Conservation (phyloP, 768 basidiomycete species). For the Amanita rimosa region DNA sequence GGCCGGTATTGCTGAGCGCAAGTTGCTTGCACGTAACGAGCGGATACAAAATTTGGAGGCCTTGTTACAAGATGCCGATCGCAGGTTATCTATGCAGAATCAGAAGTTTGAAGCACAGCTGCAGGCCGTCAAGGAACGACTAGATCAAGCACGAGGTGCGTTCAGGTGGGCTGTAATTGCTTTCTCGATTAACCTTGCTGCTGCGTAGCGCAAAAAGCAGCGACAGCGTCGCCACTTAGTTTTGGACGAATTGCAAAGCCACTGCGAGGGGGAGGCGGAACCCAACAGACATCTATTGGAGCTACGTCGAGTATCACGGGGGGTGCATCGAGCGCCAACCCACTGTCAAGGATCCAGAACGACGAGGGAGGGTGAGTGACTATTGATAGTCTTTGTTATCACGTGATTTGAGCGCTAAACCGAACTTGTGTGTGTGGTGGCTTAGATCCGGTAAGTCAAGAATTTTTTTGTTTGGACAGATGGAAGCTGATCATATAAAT, state of each 20-base stretch:
- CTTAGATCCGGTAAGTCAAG: constrained; percentile 27
- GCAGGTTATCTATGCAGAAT: constrained; percentile 84
- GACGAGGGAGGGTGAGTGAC: constrained; percentile 62
- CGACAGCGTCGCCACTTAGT: constrained; percentile 57
- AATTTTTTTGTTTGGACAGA: constrained; percentile 9
- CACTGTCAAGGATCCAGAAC: constrained; percentile 65
- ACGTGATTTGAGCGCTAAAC: constrained; percentile 13
- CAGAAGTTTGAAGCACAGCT: constrained; percentile 93
- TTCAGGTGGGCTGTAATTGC: constrained; percentile 6
- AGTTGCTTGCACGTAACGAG: constrained; percentile 91
- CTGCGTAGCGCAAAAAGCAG: constrained; percentile 63
- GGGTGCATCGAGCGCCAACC: constrained; percentile 40
- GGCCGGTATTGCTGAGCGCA: constrained; percentile 92
- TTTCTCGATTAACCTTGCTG: constrained; percentile 3
- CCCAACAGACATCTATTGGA: constrained; percentile 25
- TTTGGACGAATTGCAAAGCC: constrained; percentile 98
- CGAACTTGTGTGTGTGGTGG: constrained; percentile 10
- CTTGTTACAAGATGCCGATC: constrained; percentile 87
- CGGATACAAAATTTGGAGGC: constrained; percentile 95
- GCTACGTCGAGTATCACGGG: constrained; percentile 30
- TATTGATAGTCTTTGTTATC: constrained; percentile 12
- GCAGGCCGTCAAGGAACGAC: constrained; percentile 81
- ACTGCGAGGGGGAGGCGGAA: constrained; percentile 83
- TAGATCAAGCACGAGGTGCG: constrained; percentile 89
- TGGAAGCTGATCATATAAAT: constrained; percentile 6